These are phyloP conservation scores for Toxoplasma gondii DNA, from an alignment of 169 alveolate species.

Conservation along the genomic window DNA sequence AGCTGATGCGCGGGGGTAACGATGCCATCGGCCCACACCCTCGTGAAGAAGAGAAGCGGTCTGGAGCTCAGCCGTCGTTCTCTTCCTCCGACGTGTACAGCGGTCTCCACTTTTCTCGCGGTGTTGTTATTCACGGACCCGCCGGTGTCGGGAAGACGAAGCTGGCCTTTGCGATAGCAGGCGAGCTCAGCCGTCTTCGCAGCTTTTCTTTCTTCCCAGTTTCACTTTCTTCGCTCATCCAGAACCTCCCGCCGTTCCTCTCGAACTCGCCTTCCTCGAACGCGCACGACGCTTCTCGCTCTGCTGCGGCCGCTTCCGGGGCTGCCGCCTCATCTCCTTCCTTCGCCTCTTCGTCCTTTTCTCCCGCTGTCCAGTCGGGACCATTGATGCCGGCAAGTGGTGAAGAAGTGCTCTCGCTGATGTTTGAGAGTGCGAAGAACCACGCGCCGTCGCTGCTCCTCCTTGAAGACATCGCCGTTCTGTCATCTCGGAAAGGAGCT, in stretches of 20 bases:
- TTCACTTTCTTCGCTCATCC: not conserved
- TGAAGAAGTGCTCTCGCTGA: not conserved
- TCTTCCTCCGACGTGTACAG: not conserved
- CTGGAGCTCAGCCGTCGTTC: no score
- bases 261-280: not conserved
- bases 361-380: not conserved
- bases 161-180: slow-evolving; percentile 13
- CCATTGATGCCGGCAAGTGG: not conserved
- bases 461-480: not conserved
- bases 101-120: not conserved
- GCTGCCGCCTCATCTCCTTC: not conserved
- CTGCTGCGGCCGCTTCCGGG: not conserved
- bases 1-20: no score
- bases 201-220: not conserved
- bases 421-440: not conserved
- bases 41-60: no score
- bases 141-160: slow-evolving; percentile 30
- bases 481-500: not conserved
- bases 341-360: not conserved
- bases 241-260: not conserved
- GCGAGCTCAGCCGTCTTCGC: not conserved
- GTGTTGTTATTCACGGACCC: not conserved
- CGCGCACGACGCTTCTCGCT: not conserved
- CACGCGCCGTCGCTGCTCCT: slow-evolving; percentile 2
- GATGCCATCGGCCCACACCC: no score